Conservation (phyloP, 1,139 yeast genomes). For the Blastobotrys petasosporus region DNA sequence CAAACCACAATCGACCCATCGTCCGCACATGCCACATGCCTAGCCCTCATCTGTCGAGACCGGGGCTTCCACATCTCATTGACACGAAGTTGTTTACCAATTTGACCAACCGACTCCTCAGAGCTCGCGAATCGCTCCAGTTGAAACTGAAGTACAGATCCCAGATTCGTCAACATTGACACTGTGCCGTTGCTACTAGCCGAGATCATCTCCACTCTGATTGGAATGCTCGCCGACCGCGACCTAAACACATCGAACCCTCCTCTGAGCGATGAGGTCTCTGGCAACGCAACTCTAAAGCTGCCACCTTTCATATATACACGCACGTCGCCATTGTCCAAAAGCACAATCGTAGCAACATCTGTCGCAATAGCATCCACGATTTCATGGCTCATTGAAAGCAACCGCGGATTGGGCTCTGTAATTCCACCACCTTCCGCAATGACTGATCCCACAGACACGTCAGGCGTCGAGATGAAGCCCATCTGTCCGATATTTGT, state of each 20-base stretch:
- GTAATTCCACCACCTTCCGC: conserved; percentile 15
- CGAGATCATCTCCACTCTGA: conserved; percentile 20
- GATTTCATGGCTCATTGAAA: conserved; percentile 39
- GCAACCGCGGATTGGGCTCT: conserved; percentile 40
- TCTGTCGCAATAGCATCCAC: conserved; percentile 61
- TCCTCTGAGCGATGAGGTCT: background rate
- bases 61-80: conserved; percentile 22
- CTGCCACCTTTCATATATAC: conserved; percentile 56
- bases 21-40: conserved; percentile 60
- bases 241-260: conserved; percentile 19
- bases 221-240: conserved; percentile 8
- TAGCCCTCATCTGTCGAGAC: conserved; percentile 27
- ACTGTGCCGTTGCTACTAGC: conserved; percentile 25
- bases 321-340: conserved; percentile 55
- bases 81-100: conserved; percentile 7
- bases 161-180: conserved; percentile 29
- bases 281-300: conserved; percentile 38
- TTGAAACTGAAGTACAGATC: conserved; percentile 31
- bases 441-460: conserved; percentile 6
- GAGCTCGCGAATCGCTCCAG: conserved; percentile 12
- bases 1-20: conserved; percentile 68
- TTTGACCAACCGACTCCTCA: conserved; percentile 8
- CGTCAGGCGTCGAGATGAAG: conserved; percentile 28
- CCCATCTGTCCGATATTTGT: conserved; percentile 86
- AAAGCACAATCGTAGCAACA: conserved; percentile 60